Base-by-base conservation (phyloP, 805 yeast genomes). In the Cyberlindnera amylophila region DNA sequence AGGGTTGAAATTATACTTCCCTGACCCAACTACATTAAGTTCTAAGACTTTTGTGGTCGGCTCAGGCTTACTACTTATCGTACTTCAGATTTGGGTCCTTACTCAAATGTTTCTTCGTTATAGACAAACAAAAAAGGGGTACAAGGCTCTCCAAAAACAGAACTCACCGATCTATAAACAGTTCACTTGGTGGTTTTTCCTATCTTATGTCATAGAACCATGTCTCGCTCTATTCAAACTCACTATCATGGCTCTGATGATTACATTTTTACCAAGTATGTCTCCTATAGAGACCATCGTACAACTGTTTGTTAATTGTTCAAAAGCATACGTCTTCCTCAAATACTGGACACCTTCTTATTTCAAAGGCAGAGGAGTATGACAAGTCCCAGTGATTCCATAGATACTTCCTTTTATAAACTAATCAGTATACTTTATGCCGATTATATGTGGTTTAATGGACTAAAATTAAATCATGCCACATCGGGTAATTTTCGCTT, bases 281-380 rank as follows among this genome's bases (percentile, higher is more conserved):
- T n/a, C n/a, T n/a, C n/a, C n/a, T 8, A 11, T 23, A 11, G 27
- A 11, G 11, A 23, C 11, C 11, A 7, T 23, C 27, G 8, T 15
- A 30, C 18, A 9, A n/a, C 8, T 8, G 21, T 3, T 32, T 19
- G 30, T 17, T 10, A 15, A 3, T 11, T 2, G 19, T 29, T 12
- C 9, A 14, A 21, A 4, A 30, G 27, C 30, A 31, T 28, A 5
- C 23, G 4, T 12, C 14, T 11, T 9, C n/a, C 12, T 27, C 26
- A 31, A 15, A 14, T 34, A 29, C 27, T 39, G 43, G 43, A 34
- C 24, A 2, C 43, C 43, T n/a, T 17, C 19, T 18, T 32, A 39
- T 26, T 39, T 23, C 27, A 19, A 24, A 16, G 21, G 24, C 32
- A 12, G 34, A 18, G 30, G 35, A 34, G 38, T 38, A 39, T 26